phyloP scores from a whole-genome alignment of 371 early-diverging fungal species.

The Mortierella sp. region DNA sequence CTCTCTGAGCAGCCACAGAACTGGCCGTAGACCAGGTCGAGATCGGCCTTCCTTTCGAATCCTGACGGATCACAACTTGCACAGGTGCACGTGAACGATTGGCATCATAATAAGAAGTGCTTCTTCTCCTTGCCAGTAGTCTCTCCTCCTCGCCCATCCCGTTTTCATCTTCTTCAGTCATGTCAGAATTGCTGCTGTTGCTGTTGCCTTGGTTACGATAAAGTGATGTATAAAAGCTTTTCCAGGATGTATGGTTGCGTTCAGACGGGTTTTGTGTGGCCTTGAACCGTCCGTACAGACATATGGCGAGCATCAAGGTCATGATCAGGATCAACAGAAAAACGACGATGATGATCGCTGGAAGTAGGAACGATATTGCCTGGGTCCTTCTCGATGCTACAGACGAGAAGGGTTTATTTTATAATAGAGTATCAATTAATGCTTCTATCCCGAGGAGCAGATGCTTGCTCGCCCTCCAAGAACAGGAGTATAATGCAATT shows the following conservation, averaged over 20 bases:
- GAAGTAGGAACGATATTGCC: slow-evolving; percentile 29
- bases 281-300: slow-evolving; percentile 39
- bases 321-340: slow-evolving; percentile 28
- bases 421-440: no score
- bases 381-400: slow-evolving; percentile 27
- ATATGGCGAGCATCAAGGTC: slow-evolving; percentile 23
- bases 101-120: slow-evolving; percentile 51
- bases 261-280: slow-evolving; percentile 5
- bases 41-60: slow-evolving; percentile 42
- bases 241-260: slow-evolving; percentile 12
- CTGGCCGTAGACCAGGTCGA: slow-evolving; percentile 55
- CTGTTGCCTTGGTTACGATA: slow-evolving; percentile 1
- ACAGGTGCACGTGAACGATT: slow-evolving; percentile 48
- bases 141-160: slow-evolving; percentile 21
- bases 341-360: slow-evolving; percentile 23
- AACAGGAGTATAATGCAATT: no score
- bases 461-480: no score
- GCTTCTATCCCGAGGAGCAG: no score
- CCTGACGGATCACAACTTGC: slow-evolving; percentile 30
- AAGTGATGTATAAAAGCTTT: slow-evolving; percentile 1
- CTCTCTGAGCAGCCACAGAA: slow-evolving; percentile 45
- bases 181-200: not conserved
- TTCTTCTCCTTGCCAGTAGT: slow-evolving; percentile 33
- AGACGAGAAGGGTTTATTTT: no score
- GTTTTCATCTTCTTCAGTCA: slow-evolving; percentile 7